Evolutionary conservation across 1,284 basidiomycete species (phyloP), one percentile per base, ranked within the genome.

Genomic region (Fistulinella staudtii): DNA sequence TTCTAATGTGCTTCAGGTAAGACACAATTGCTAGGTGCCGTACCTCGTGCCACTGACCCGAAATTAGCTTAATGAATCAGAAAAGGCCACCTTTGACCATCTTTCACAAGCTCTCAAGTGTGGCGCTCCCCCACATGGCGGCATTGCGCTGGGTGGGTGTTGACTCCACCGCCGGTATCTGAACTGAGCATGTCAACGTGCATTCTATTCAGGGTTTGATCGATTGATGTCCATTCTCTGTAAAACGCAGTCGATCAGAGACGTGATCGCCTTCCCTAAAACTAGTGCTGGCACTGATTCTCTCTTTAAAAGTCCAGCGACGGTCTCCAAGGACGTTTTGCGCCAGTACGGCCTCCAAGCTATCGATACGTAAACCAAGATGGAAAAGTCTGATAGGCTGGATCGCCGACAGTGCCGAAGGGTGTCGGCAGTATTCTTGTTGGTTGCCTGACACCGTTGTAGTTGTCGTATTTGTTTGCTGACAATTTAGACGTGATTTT

Each of bases 241-340:
- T 70, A 80, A 83, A 49, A 78, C 89, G 1, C 75, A 79, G 46
- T 88, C 86, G 22, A 97, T 97, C 54, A 76, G 92, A 48, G 93
- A 97, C 62, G 93, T 97, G 52, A 96, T 97, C 54, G 93, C 93
- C 8, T 97, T 97, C 72, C 93, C 93, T 4, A 97, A 97, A 72
- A 88, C 87, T 7, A 79, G 80, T 18, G 76, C 72, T 35, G 93
- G 93, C 11, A 76, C 79, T n/a, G 93, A 97, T 66, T 79, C 85
- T 36, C 78, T 96, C 24, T 94, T 97, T 74, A 86, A 81, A 65
- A 90, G 89, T 62, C 93, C 93, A 18, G 82, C 87, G 1, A 59
- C 77, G 4, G 75, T 83, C 38, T 60, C 64, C 35, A 64, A 70
- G 20, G 75, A 77, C 24, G 72, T 80, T 25, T 68, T 93, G 40